These are phyloP conservation scores for Panaeolus cyanescens DNA, from an alignment of 768 basidiomycete species.

Conservation along the genomic window DNA sequence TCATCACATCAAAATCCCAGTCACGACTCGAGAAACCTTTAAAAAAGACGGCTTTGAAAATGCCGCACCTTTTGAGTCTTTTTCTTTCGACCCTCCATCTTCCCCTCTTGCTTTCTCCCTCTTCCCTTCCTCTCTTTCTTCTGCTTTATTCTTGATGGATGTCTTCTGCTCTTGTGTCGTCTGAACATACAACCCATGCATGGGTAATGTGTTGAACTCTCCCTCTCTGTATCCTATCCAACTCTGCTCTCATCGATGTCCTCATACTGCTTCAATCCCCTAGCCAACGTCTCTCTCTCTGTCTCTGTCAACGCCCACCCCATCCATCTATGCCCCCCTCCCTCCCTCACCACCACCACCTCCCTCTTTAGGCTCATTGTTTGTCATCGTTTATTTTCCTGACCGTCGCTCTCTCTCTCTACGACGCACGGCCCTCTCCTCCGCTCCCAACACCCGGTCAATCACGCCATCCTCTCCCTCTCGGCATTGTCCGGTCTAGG, in stretches of 20 bases:
- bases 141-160: too few species aligned
- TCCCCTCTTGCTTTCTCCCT: conserved; percentile 3
- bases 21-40: conserved; percentile 29
- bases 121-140: not conserved
- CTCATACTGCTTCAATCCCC: not conserved
- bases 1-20: conserved; percentile 36
- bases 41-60: conserved; percentile 12
- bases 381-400: conserved; percentile 1
- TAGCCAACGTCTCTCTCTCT: not conserved
- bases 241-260: not conserved
- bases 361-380: not conserved
- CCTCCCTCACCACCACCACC: not conserved
- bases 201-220: too few species aligned
- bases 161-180: too few species aligned
- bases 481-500: not conserved
- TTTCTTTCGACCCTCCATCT: conserved; percentile 8
- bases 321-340: not conserved
- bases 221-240: not conserved
- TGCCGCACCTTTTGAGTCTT: conserved; percentile 1
- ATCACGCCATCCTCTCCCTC: not conserved
- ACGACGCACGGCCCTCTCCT: not conserved
- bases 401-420: not conserved
- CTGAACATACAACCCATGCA: too few species aligned
- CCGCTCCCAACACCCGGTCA: not conserved
- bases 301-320: not conserved